Evolutionary conservation across 768 basidiomycete species (phyloP).

Genomic region (Daedaleopsis sinensis): DNA sequence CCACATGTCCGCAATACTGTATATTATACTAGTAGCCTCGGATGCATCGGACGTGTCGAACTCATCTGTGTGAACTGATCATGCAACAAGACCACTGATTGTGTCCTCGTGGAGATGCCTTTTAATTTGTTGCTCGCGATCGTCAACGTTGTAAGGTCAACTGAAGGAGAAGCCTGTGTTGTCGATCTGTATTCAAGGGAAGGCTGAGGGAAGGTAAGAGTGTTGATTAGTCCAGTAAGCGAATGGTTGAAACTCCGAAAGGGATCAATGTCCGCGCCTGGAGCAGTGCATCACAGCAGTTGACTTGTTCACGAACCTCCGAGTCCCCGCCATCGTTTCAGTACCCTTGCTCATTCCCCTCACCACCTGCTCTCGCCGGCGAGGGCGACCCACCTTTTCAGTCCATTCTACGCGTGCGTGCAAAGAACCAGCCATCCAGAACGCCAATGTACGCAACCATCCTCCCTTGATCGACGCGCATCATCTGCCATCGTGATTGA

Average conservation of each 20-base stretch:
- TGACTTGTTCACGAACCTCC: slow-evolving; percentile 18
- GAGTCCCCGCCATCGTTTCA: slow-evolving; percentile 16
- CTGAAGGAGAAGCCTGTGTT: no score
- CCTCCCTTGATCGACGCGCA: slow-evolving; percentile 16
- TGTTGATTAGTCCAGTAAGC: not conserved
- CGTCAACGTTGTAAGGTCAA: no score
- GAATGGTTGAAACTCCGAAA: slow-evolving; percentile 12
- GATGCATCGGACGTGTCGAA: no score
- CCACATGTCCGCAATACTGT: no score
- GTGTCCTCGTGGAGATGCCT: no score
- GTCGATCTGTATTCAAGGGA: not conserved
- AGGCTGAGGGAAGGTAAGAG: not conserved
- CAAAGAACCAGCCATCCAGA: slow-evolving; percentile 12
- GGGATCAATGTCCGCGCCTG: not conserved
- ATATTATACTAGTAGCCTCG: no score
- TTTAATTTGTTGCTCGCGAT: no score
- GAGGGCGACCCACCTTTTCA: slow-evolving; percentile 23
- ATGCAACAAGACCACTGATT: no score
- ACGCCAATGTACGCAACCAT: slow-evolving; percentile 22
- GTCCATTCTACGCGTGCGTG: slow-evolving; percentile 16
- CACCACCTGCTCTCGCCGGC: slow-evolving; percentile 26
- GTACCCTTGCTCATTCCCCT: slow-evolving; percentile 13
- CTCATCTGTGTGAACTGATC: no score
- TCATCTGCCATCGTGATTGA: slow-evolving; percentile 22
- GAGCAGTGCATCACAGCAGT: slow-evolving; percentile 16